Base-by-base conservation (phyloP, 2,329 filamentous ascomycete species). In the Alternaria alternata region DNA sequence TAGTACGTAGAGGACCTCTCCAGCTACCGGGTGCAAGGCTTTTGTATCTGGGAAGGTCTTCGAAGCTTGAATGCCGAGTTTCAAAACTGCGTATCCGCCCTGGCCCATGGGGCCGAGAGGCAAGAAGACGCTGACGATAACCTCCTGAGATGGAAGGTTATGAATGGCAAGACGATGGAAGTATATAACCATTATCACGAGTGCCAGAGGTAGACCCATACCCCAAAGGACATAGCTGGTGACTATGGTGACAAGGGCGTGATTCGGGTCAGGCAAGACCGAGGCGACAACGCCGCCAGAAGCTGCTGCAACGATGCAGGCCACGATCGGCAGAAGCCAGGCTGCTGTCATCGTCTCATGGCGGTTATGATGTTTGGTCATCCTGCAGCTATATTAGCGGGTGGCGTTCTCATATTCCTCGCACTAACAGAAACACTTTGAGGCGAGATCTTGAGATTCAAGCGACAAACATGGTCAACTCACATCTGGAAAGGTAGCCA, bases 121-220 rank as follows among this genome's bases (percentile, higher is more conserved):
- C 0, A 91, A 79, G 67, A 91, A 89, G 4, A 88, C 85, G 12
- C 85, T 88, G 24, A 91, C 88, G 51, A 91, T 89, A 55, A 87
- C 85, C 72, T 90, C 89, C 51, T 85, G 82, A 0, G 88, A 84
- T 0, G 89, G 89, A 7, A 91, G 81, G 26, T 87, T 86, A 76
- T 91, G 84, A 7, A 91, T 76, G 2, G 86, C 86, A 5, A 92
- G 80, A n/a, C 89, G 86, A 67, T 90, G 87, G 72, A 90, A 91
- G 77, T 92, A 92, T 8, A 91, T 84, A 1, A 85, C 86, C 47
- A 91, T 77, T 16, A 90, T 83, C 43, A 85, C 81, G 68, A 88
- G 82, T 1, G 88, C 85, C 56, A 91, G 77, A 0, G 85, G 85
- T 0, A 84, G 81, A 11, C 88, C 88, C 46, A 87, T 86, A 1